Evolutionary conservation across 441 rosid species (phyloP), one percentile per base, ranked within the genome.

Genomic region (Capsella rubella): DNA sequence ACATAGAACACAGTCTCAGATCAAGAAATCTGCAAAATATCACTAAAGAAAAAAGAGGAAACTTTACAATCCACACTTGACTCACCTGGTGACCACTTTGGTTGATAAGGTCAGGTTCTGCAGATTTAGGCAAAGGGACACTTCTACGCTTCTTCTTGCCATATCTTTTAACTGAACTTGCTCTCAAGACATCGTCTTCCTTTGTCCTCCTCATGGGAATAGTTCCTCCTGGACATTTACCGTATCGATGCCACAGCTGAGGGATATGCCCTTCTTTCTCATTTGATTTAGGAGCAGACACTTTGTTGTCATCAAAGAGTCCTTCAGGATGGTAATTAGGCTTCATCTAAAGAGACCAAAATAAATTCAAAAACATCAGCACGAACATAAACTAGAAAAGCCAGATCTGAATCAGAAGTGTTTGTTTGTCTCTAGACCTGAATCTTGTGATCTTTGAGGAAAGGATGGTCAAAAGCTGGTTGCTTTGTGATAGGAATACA

Each of bases 381-480:
- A 71, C 39, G 8, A 50, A 59, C 9, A 16, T 2, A 34, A 64
- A 39, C 58, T 43, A 55, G 64, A 75, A 70, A 70, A 43, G 1
- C 29, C 53, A 63, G 32, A 6, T 21, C 14, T 15, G 5, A 58
- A 49, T 15, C 2, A 13, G n/a, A 7, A 34, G 37, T 34, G 3
- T 34, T 35, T 27, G 12, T 18, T 18, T 8, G 0, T 16, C 39
- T 73, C 8, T 16, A 58, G 9, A 95, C 99, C 97, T 92, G 99
- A 79, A 95, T 92, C 85, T 90, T 92, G 87, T 95, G 99, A 78
- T 95, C 99, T 85, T 89, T 95, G 74, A 92, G 97, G 82, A 69
- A 92, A 59, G 99, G 98, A 69, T 95, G 99, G 80, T 95, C 99
- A 82, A 95, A 90, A 69, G 99, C 97, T 28, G 99, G 97, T 73